Evolutionary conservation across 208 protist species (phyloP), one percentile per base, ranked within the genome.

Genomic region (Endotrypanum monterogeii): DNA sequence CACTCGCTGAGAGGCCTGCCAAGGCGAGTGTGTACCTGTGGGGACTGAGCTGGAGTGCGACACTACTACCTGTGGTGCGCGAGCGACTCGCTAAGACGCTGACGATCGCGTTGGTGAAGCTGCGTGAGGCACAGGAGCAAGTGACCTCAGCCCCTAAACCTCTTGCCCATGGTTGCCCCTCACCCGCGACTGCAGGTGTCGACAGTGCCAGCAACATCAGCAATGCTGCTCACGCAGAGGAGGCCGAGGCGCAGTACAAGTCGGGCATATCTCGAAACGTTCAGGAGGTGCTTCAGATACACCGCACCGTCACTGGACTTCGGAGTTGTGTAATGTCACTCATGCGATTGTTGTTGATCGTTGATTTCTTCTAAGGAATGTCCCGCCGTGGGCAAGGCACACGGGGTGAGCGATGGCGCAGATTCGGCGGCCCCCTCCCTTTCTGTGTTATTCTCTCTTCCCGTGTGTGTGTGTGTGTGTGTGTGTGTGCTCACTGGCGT

Each of bases 1-100:
- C 73, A 0, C 28, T 88, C 61, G 83, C 69, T 11, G 92, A 96
- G 46, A 76, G 92, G 28, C 61, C 76, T 14, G 82, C 89, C 23
- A 91, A 90, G 75, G 75, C 80, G 7, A 83, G 78, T 61, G 76
- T 90, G 39, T 96, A 90, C 71, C 67, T 96, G 7, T 96, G 92
- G 89, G 75, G 77, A 71, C 71, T 73, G 66, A 78, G 76, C 70
- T 83, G 80, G 52, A 54, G 25, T 41, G 69, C 58, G 39, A 80
- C 80, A 25, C 62, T 94, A 50, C 72, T 92, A 32, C 84, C 86
- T 7, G 57, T 72, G 18, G 78, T 89, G 55, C 81, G 89, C 46
- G 67, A 86, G 70, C 82, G 86, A 25, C 62, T 92, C 23, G 84
- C 83, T 20, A 87, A 87, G 70, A 63, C 86, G 62, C 82, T 94